Base-by-base conservation (phyloP, 805 yeast genomes). In the Limtongozyma cylindracea region DNA sequence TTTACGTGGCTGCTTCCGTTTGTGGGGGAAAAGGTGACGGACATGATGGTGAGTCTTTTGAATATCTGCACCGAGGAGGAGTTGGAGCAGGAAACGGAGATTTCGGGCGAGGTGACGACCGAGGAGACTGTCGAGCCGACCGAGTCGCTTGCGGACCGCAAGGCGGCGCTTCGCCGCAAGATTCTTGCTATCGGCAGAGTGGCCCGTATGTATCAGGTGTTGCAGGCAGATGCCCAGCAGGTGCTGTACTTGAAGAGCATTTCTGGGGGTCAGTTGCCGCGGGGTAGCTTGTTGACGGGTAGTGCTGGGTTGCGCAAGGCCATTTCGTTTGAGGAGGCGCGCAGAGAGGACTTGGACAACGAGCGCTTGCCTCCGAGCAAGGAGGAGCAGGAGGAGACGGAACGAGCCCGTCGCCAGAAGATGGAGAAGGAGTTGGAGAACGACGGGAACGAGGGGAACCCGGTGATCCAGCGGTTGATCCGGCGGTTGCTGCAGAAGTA, bases 1-100 rank as follows among this genome's bases (percentile, higher is more conserved):
- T 84, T 84, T 44, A 72, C 92, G 8, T 88, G 96, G 96, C 76
- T 94, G 2, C 52, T 84, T 25, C 98, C 96, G 6, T 84, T 88
- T 50, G 95, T 88, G 12, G 96, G 95, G 11, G 94, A 84, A 41
- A 77, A 88, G 38, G 74, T 82, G 24, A 76, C 92, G 9, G 96
- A 88, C 40, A 82, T 84, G 72, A 56, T 84, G 38, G 73, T 78
- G 12, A 63, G 88, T 1, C 74, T 84, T 18, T 56, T 88, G 40
- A 84, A 84, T 43, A 76, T 88, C 25, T 84, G 98, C 49, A 74
- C 95, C 1, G 91, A 82, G 38, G 94, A 84, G 38, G 98, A 84
- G 43, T 56, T 84, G 26, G 84, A 69, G 25, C 77, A 70, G 35
- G 84, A 65, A 10, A 58, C 56, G 5, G 48, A 47, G 14, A 53